A percentile compares a stretch with the other conserved stretches of the same genome.
Conservation (phyloP, 805 yeast species). For the Sungouiozyma intestinalis region DNA sequence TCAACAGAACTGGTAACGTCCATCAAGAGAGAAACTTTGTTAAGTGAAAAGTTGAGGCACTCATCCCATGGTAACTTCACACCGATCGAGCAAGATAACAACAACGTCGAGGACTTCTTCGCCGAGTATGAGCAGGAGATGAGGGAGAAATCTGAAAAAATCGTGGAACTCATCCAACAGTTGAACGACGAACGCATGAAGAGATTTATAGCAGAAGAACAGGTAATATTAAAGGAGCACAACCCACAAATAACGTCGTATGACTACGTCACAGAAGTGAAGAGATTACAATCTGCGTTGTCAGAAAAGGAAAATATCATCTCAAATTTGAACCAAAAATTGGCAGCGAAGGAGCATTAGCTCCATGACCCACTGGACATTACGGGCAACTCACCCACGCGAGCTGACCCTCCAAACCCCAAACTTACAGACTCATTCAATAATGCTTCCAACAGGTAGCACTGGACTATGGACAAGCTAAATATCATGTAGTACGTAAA, state of each 20-base stretch:
- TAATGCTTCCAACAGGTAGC: too few relatives aligned
- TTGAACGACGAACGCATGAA: slow-evolving; percentile 55
- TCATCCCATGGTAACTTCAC: not conserved
- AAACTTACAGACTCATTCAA: too few relatives aligned
- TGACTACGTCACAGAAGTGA: slow-evolving; percentile 46
- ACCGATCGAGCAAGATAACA: not conserved
- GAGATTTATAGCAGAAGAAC: slow-evolving; percentile 63
- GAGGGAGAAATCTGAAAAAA: slow-evolving; percentile 32
- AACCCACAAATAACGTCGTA: slow-evolving; percentile 44
- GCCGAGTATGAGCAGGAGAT: slow-evolving; percentile 26
- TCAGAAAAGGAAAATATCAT: slow-evolving; percentile 41
- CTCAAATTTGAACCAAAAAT: slow-evolving; percentile 19
- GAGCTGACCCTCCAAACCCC: too few relatives aligned
- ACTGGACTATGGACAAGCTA: not conserved
- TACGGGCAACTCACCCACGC: too few relatives aligned
- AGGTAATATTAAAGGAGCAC: slow-evolving; percentile 45
- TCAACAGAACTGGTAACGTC: slow-evolving; percentile 66
- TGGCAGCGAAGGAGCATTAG: not conserved
- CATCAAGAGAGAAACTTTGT: slow-evolving; percentile 53
- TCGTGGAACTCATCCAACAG: slow-evolving; percentile 45
- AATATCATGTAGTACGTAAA: not conserved
- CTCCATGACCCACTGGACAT: not conserved
- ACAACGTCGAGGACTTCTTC: slow-evolving; percentile 2
- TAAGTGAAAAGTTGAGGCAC: slow-evolving; percentile 36
- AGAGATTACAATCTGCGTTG: slow-evolving; percentile 39